Conservation (phyloP, 495 filamentous ascomycete species). For the Pyrenopolyporus hunteri region DNA sequence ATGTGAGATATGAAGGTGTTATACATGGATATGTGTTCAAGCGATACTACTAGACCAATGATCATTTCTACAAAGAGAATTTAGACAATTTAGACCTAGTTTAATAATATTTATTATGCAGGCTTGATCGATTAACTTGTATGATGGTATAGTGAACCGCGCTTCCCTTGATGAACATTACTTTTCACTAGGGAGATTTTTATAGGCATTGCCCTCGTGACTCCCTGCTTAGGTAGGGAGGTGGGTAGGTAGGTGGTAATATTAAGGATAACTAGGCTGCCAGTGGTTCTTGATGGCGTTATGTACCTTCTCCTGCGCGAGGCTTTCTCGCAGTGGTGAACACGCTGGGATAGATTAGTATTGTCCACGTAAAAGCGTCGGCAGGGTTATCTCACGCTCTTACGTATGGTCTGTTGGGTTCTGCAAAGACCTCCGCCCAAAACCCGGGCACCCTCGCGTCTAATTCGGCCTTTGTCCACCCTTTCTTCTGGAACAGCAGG, state of each 20-base stretch:
- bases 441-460: slow-evolving; percentile 32
- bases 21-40: no score
- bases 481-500: slow-evolving; percentile 36
- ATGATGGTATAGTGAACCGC: no score
- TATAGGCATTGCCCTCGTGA: neutral
- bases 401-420: slow-evolving; percentile 30
- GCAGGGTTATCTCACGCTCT: slow-evolving; percentile 31
- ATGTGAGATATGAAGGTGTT: no score
- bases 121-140: no score
- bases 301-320: slow-evolving; percentile 10
- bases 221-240: no score
- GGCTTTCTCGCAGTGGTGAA: slow-evolving; percentile 42
- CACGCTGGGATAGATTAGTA: slow-evolving; percentile 26
- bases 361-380: neutral
- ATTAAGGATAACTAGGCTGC: neutral
- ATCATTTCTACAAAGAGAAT: no score
- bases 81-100: no score
- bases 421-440: slow-evolving; percentile 24
- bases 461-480: slow-evolving; percentile 37
- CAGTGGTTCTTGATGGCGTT: neutral
- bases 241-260: neutral
- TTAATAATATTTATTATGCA: no score
- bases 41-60: no score
- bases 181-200: neutral
- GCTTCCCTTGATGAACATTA: no score